phyloP scores from a whole-genome alignment of 1,284 basidiomycete genomes.

The Leccinum ponderosum region DNA sequence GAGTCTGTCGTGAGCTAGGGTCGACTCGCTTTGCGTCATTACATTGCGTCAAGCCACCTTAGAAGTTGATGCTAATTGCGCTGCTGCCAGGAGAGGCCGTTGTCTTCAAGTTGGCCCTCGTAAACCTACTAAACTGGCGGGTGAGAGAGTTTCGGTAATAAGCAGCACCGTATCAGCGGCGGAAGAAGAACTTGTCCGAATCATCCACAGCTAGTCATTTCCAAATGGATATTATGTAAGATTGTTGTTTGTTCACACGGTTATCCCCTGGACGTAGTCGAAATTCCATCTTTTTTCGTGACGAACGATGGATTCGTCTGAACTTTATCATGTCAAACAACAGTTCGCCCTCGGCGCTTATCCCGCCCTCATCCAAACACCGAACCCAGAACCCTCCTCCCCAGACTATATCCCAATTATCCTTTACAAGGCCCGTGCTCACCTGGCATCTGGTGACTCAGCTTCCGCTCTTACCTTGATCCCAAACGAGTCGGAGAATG shows the following conservation, averaged over 20 bases:
- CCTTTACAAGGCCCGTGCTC: slow-evolving; percentile 82
- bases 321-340: slow-evolving; percentile 83
- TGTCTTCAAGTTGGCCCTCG: neutral
- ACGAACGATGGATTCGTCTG: slow-evolving; percentile 76
- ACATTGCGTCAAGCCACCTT: neutral
- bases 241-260: too few species aligned
- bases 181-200: neutral
- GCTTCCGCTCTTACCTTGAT: slow-evolving; percentile 54
- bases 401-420: slow-evolving; percentile 64
- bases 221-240: neutral
- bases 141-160: neutral
- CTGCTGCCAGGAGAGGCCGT: neutral
- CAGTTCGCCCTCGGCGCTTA: slow-evolving; percentile 83
- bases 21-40: neutral
- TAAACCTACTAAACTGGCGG: neutral
- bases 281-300: neutral
- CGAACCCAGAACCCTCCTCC: slow-evolving; percentile 61
- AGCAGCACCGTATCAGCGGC: neutral
- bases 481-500: slow-evolving; percentile 59
- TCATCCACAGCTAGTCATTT: neutral
- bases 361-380: slow-evolving; percentile 52
- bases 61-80: neutral
- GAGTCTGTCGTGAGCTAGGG: neutral
- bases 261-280: neutral
- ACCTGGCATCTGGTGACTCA: slow-evolving; percentile 75